Evolutionary conservation across 352 stramenopile species (phyloP), one percentile per base, ranked within the genome.

Genomic region (Pythium brachiatum): DNA sequence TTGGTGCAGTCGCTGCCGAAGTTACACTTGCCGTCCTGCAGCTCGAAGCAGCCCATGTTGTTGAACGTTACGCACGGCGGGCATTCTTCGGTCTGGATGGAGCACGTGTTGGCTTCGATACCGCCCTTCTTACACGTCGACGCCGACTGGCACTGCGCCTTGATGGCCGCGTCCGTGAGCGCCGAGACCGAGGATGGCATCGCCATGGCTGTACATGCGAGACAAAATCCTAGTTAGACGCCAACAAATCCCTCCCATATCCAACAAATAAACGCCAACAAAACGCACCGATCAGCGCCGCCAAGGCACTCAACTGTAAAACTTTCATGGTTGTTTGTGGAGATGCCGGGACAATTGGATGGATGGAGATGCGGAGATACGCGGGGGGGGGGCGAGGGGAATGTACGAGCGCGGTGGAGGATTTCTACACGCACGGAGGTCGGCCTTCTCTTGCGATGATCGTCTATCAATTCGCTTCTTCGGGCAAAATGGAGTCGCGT

Each of bases 1-100:
- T 41, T 53, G 53, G 48, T 66, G 53, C 72, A 85, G 60, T 81
- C 67, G 16, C 51, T 53, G 11, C 73, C 64, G 16, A 81, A 84
- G 4, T 34, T 1, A 16, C 76, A 84, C 6, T 23, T 56, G 47
- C 50, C 57, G 21, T 57, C 52, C 2, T 57, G 2, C 25, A 39
- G 1, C 23, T 72, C 52, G 38, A 63, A 85, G 64, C 74, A 85
- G 11, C 41, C 55, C 23, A 43, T 62, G 64, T 72, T 63, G 1
- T 67, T 39, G 20, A 82, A 74, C 5, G 52, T 62, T 23, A 81
- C 39, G 50, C 76, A 85, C 4, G 67, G 38, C 15, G 76, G 76
- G 25, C 76, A 85, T 12, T 47, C 56, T 8, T 52, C 26, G 16
- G 60, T 56, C n/a, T 29, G 11, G 39, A 79, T 64, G 9, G 46